Conservation (phyloP, 2,329 filamentous ascomycete species). For the Cercospora zeae-maydis region DNA sequence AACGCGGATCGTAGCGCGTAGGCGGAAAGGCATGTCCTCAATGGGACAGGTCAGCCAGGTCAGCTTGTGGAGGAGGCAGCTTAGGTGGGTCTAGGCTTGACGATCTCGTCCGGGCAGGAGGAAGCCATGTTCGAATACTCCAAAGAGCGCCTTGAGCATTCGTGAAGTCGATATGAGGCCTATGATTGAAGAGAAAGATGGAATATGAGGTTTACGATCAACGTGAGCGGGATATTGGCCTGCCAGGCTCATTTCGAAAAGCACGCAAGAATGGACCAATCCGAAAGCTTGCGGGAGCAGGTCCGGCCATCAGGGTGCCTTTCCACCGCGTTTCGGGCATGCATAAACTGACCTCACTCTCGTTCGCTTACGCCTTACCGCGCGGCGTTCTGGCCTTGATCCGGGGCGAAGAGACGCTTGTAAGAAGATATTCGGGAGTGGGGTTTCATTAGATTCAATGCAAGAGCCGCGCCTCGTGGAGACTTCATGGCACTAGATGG, state of each 20-base stretch:
- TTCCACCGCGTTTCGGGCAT: neutral
- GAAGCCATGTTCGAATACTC: neutral
- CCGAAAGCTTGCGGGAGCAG: neutral
- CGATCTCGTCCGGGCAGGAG: conserved; percentile 9
- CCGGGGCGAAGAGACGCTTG: neutral
- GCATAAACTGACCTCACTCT: neutral
- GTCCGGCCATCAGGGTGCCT: neutral
- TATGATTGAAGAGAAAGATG: neutral
- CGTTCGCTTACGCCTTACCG: neutral
- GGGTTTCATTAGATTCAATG: neutral
- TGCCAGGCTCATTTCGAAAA: neutral
- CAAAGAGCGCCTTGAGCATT: neutral
- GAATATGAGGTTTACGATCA: neutral
- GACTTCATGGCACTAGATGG: neutral
- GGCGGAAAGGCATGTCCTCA: neutral
- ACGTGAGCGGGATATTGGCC: neutral
- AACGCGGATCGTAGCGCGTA: neutral
- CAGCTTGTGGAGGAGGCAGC: conserved; percentile 1
- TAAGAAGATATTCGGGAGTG: neutral
- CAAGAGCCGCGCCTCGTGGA: neutral
- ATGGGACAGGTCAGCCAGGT: neutral
- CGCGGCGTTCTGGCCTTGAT: neutral
- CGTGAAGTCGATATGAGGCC: neutral
- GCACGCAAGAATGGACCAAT: neutral
- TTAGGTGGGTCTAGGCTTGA: neutral